phyloP scores from a whole-genome alignment of 345 rosid genomes.

The Abelmoschus esculentus region DNA sequence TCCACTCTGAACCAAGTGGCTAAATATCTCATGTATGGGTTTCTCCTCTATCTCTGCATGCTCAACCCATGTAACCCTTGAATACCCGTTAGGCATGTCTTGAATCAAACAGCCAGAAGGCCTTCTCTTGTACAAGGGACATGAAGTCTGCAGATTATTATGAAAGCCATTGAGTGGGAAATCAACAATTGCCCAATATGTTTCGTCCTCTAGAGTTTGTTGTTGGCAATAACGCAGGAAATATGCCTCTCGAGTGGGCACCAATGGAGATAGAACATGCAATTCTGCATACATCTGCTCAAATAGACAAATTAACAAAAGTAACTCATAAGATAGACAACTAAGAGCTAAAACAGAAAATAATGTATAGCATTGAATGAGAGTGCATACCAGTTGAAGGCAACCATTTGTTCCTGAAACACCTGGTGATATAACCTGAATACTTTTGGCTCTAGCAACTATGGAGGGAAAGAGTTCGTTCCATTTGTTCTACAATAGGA shows the following conservation, averaged over 20 bases:
- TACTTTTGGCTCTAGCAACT: constrained; percentile 51
- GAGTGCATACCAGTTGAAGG: constrained; percentile 55
- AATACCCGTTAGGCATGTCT: constrained; percentile 96
- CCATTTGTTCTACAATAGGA: constrained; percentile 61
- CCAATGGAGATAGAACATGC: constrained; percentile 73
- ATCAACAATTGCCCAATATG: constrained; percentile 69
- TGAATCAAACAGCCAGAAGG: constrained; percentile 88
- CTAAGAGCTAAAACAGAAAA: too few species aligned
- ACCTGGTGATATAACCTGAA: constrained; percentile 21
- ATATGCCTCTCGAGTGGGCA: constrained; percentile 71
- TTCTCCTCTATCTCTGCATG: constrained; percentile 70
- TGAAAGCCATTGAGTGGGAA: constrained; percentile 65
- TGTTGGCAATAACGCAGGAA: constrained; percentile 81
- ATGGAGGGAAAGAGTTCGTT: constrained; percentile 80
- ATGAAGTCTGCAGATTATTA: constrained; percentile 34
- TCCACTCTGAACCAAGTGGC: constrained; percentile 41
- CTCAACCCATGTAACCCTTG: constrained; percentile 76
- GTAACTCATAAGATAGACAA: background rate
- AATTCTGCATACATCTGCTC: constrained; percentile 79
- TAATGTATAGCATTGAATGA: background rate
- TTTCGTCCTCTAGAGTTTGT: constrained; percentile 57
- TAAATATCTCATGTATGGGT: constrained; percentile 51
- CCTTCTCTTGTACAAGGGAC: constrained; percentile 51
- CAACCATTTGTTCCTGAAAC: constrained; percentile 68
- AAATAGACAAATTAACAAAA: constrained; percentile 10